Evolutionary conservation across 2,329 filamentous ascomycete species (phyloP).

Genomic region (Rutstroemia sp.): DNA sequence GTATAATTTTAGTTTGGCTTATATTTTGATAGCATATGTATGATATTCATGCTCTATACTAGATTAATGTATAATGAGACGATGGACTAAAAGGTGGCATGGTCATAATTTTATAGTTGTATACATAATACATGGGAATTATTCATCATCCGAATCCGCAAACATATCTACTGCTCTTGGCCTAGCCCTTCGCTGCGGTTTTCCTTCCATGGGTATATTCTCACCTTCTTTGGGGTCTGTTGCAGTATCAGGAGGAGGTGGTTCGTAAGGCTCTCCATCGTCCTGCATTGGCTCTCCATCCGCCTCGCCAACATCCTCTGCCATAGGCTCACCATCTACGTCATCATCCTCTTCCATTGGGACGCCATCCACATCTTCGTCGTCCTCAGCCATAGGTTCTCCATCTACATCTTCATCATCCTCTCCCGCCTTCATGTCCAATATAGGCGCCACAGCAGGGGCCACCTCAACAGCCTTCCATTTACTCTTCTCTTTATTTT

Average conservation of each 20-base stretch:
- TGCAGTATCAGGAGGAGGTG: background rate
- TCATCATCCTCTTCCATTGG: conserved; percentile 44
- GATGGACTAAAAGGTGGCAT: background rate
- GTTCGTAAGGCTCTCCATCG: background rate
- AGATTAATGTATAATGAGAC: too few species aligned
- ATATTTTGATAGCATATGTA: too few species aligned
- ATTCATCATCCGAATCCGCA: conserved; percentile 59
- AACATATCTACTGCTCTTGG: conserved; percentile 84
- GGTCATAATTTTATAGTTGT: background rate
- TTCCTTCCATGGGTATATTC: background rate
- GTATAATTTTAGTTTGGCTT: too few species aligned
- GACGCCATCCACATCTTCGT: conserved; percentile 45
- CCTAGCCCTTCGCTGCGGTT: conserved; percentile 23
- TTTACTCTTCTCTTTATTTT: conserved; percentile 25
- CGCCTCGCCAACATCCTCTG: conserved; percentile 29
- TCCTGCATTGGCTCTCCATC: conserved; percentile 32
- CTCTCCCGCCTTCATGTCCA: conserved; percentile 29
- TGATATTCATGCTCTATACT: too few species aligned
- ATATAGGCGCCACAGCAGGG: conserved; percentile 31
- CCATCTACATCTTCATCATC: conserved; percentile 35
- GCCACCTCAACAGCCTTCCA: conserved; percentile 34
- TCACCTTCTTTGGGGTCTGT: background rate
- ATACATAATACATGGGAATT: background rate
- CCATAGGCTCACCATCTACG: conserved; percentile 36
- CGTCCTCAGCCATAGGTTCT: conserved; percentile 35